phyloP scores from a whole-genome alignment of 805 yeast genomes.

The Candida anglica region DNA sequence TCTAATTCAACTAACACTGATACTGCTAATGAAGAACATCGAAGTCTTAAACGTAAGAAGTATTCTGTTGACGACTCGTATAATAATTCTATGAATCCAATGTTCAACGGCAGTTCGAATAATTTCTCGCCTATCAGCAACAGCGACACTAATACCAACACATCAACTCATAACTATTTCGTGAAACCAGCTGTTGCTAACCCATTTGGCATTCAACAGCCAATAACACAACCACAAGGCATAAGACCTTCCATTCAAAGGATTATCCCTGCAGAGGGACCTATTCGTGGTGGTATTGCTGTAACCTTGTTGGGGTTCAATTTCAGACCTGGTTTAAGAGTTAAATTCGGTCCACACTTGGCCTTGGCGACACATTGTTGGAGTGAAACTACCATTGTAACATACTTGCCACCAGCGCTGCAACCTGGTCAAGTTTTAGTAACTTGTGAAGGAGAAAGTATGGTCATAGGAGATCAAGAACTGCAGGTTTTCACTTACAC shows the following conservation, averaged over 20 bases:
- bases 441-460: constrained; percentile 56
- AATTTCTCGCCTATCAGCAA: constrained; percentile 45
- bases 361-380: constrained; percentile 91
- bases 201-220: constrained; percentile 1
- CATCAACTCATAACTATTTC: constrained; percentile 7
- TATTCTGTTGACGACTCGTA: constrained; percentile 44
- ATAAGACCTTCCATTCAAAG: constrained; percentile 68
- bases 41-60: constrained; percentile 47
- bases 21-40: constrained; percentile 24
- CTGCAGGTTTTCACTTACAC: constrained; percentile 81
- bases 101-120: constrained; percentile 35
- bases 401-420: constrained; percentile 88
- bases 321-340: constrained; percentile 77
- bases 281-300: constrained; percentile 94
- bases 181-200: constrained; percentile 8
- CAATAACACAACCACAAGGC: constrained; percentile 1
- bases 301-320: constrained; percentile 85
- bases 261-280: constrained; percentile 94
- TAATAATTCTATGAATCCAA: constrained; percentile 28
- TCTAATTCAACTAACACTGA: constrained; percentile 46
- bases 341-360: constrained; percentile 78
- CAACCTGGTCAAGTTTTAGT: constrained; percentile 91
- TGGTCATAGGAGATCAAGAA: constrained; percentile 26
- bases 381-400: constrained; percentile 91
- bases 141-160: constrained; percentile 37